phyloP scores from a whole-genome alignment of 257 asterid genomes.

The Eucommia ulmoides region DNA sequence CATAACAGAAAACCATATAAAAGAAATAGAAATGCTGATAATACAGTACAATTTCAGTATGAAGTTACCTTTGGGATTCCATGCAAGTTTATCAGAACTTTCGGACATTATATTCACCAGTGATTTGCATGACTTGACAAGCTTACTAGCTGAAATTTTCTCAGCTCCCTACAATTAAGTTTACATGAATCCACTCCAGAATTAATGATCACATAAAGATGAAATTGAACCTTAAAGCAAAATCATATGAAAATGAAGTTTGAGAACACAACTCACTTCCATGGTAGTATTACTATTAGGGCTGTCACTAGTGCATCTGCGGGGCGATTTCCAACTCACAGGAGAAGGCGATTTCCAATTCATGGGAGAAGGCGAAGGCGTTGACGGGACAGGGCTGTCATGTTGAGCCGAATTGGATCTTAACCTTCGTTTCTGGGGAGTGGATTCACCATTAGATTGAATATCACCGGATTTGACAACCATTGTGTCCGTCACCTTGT shows the following conservation, averaged over 20 bases:
- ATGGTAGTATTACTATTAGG: slow-evolving; percentile 36
- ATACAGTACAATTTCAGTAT: slow-evolving; percentile 1
- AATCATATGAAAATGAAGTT: not conserved
- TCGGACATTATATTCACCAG: slow-evolving; percentile 32
- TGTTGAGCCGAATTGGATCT: slow-evolving; percentile 31
- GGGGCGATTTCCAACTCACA: slow-evolving; percentile 45
- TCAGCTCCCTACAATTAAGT: slow-evolving; percentile 20
- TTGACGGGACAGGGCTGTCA: slow-evolving; percentile 12
- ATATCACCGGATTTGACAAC: not conserved
- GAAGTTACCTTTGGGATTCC: slow-evolving; percentile 69
- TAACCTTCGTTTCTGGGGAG: slow-evolving; percentile 41
- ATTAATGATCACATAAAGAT: not conserved
- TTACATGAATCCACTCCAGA: not conserved
- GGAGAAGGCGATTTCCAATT: no score
- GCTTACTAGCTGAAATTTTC: slow-evolving; percentile 15
- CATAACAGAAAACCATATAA: slow-evolving; percentile 1
- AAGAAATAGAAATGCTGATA: not conserved
- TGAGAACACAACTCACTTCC: no score
- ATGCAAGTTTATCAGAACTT: slow-evolving; percentile 31
- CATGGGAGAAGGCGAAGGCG: no score
- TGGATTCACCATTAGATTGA: slow-evolving; percentile 10
- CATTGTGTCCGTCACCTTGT: no score
- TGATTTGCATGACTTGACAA: slow-evolving; percentile 22
- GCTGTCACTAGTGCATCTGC: slow-evolving; percentile 30
- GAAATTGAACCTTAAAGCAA: not conserved